Conservation (phyloP, 2,329 filamentous ascomycete genomes). For the Fusarium sp. region DNA sequence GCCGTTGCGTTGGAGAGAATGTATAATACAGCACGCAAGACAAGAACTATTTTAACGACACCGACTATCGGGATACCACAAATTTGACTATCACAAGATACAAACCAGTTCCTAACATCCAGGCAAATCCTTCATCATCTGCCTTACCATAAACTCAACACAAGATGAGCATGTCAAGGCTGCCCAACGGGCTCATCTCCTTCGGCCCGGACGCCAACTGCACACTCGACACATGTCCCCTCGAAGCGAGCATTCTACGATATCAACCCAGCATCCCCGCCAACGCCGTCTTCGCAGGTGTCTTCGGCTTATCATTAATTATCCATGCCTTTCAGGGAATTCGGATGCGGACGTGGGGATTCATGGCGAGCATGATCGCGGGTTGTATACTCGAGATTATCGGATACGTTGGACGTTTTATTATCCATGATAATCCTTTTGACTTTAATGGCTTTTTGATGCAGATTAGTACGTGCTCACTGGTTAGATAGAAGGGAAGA, state of each 20-base stretch:
- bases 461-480: slow-evolving; percentile 67
- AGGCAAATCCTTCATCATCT: too few species aligned
- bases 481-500: neutral
- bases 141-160: neutral
- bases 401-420: slow-evolving; percentile 70
- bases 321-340: slow-evolving; percentile 39
- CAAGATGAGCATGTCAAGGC: slow-evolving; percentile 13
- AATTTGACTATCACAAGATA: neutral
- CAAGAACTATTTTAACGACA: neutral
- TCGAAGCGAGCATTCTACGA: slow-evolving; percentile 42
- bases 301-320: slow-evolving; percentile 36
- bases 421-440: slow-evolving; percentile 68
- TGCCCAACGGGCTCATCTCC: slow-evolving; percentile 41
- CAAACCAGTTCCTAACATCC: neutral
- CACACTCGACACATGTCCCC: slow-evolving; percentile 42
- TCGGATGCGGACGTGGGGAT: slow-evolving; percentile 50
- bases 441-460: slow-evolving; percentile 69
- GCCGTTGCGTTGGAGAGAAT: neutral
- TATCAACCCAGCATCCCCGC: slow-evolving; percentile 41
- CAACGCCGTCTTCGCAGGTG: slow-evolving; percentile 36
- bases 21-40: neutral
- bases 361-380: slow-evolving; percentile 61
- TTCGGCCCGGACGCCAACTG: slow-evolving; percentile 44
- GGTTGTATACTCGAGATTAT: slow-evolving; percentile 69
- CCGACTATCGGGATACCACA: neutral